Conservation (phyloP, 148 eudicot genomes). For the Polygonum maritimum region DNA sequence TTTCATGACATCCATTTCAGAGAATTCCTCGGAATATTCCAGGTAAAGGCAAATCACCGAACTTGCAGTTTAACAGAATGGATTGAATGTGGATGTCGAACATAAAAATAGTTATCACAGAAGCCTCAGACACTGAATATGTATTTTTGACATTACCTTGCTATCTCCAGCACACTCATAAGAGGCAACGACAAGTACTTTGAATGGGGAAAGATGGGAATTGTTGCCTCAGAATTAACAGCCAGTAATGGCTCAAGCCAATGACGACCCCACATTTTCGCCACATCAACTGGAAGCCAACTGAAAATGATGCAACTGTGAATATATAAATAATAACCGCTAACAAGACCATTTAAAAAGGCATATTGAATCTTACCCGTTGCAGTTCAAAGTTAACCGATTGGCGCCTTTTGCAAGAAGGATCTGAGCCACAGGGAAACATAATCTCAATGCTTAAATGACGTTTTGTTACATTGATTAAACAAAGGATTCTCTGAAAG, state of each 20-base stretch:
- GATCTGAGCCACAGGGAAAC: slow-evolving; percentile 36
- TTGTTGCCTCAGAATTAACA: slow-evolving; percentile 53
- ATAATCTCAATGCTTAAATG: neutral
- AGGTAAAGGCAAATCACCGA: neutral
- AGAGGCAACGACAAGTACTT: slow-evolving; percentile 82
- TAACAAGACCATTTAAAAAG: neutral
- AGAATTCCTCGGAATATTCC: neutral
- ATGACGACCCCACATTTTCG: slow-evolving; percentile 97
- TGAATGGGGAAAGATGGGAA: slow-evolving; percentile 77
- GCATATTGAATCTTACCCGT: slow-evolving; percentile 44
- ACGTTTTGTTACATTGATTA: neutral
- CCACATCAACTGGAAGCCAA: slow-evolving; percentile 96
- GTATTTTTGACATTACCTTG: slow-evolving; percentile 45
- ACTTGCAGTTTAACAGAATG: neutral
- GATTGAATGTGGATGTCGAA: neutral
- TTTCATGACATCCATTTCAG: neutral
- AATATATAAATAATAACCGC: neutral
- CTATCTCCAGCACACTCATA: slow-evolving; percentile 82
- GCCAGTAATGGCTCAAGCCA: slow-evolving; percentile 90
- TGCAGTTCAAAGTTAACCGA: slow-evolving; percentile 86
- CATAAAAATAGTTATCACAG: neutral
- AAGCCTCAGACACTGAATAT: neutral
- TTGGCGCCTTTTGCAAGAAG: slow-evolving; percentile 88
- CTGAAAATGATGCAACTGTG: slow-evolving; percentile 27
- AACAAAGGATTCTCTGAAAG: neutral